Conservation (phyloP, 805 yeast species). For the Metschnikowia peoriensis region DNA sequence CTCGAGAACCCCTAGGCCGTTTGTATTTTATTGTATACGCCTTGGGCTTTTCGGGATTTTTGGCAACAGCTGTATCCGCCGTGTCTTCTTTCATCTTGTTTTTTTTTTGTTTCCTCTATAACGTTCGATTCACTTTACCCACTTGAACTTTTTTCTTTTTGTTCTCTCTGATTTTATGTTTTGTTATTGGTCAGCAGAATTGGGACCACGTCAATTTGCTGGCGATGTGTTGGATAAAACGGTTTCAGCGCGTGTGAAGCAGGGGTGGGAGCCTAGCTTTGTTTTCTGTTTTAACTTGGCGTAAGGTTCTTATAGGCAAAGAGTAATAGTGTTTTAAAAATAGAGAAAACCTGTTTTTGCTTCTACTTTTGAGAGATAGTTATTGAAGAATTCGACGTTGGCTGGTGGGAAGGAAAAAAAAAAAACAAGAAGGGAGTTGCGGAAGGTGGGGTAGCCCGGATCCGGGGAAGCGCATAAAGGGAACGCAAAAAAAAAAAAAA, state of each 20-base stretch:
- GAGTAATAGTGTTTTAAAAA: too few species aligned
- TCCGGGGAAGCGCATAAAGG: neutral
- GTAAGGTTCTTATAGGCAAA: too few species aligned
- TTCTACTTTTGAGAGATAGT: neutral
- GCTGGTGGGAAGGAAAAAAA: neutral
- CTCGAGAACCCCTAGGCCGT: conserved; percentile 64
- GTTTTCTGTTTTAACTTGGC: too few species aligned
- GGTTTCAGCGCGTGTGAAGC: neutral
- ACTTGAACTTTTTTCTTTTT: neutral
- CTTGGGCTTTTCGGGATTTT: conserved; percentile 4
- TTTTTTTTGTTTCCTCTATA: too few species aligned
- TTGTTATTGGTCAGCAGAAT: neutral
- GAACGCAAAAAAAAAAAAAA: too few species aligned
- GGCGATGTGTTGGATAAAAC: neutral
- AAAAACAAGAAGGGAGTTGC: neutral
- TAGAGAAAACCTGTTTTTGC: too few species aligned
- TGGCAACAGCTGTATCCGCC: neutral
- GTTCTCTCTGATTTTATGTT: neutral
- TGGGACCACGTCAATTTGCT: neutral
- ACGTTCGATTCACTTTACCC: too few species aligned
- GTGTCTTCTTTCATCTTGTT: neutral
- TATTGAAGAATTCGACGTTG: neutral
- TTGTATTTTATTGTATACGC: conserved; percentile 48
- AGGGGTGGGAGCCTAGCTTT: neutral
- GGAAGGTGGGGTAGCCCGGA: neutral